Conservation (phyloP, 2,329 filamentous ascomycete genomes). For the Fusarium equiseti region DNA sequence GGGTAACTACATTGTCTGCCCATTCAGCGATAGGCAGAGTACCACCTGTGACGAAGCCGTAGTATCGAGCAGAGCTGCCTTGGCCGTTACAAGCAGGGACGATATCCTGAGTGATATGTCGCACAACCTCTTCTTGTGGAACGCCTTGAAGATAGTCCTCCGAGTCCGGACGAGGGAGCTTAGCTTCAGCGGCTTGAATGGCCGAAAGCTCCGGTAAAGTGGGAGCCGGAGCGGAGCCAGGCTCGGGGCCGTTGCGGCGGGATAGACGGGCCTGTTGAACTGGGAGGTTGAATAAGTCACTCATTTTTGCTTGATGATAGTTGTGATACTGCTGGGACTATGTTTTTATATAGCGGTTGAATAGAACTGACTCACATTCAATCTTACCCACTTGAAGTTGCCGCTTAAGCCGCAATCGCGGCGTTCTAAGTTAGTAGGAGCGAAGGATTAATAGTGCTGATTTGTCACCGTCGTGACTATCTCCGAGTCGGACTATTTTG, state of each 20-base stretch:
- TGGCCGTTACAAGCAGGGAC: slow-evolving; percentile 74
- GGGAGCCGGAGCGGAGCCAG: slow-evolving; percentile 38
- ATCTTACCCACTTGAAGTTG: slow-evolving; percentile 20
- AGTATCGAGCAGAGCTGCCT: slow-evolving; percentile 77
- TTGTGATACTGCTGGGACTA: background rate
- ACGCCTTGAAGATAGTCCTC: slow-evolving; percentile 51
- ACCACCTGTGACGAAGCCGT: slow-evolving; percentile 90
- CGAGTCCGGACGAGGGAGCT: slow-evolving; percentile 53
- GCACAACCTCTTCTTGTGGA: slow-evolving; percentile 47
- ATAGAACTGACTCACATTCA: background rate
- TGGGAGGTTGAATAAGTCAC: slow-evolving; percentile 43
- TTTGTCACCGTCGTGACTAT: background rate
- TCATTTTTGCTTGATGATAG: slow-evolving; percentile 34
- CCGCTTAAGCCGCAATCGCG: slow-evolving; percentile 34
- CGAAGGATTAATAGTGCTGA: slow-evolving; percentile 15
- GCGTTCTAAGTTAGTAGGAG: slow-evolving; percentile 4
- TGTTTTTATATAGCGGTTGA: background rate
- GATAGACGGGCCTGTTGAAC: slow-evolving; percentile 44
- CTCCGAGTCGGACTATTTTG: background rate
- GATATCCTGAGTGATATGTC: slow-evolving; percentile 61
- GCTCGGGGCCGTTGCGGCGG: slow-evolving; percentile 30
- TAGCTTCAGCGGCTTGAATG: slow-evolving; percentile 54
- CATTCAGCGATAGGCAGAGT: slow-evolving; percentile 81
- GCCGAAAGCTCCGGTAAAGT: slow-evolving; percentile 56
- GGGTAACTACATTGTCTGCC: slow-evolving; percentile 86